phyloP scores from a whole-genome alignment of 352 stramenopile genomes.

The Peronospora farinosa region DNA sequence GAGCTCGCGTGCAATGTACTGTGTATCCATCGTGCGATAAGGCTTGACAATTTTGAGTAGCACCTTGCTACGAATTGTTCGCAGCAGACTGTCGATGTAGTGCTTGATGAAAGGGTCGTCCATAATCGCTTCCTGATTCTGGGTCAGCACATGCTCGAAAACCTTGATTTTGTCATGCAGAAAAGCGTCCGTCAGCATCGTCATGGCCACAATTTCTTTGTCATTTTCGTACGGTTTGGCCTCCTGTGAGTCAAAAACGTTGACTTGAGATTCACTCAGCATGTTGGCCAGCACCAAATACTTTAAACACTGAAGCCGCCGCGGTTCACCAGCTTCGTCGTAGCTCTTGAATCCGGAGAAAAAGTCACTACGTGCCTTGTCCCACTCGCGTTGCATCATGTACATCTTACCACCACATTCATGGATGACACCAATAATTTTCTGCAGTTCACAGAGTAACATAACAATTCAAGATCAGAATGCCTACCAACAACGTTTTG shows the following conservation, averaged over 20 bases:
- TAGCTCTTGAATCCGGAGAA: conserved; percentile 96
- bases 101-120: conserved; percentile 93
- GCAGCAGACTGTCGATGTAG: conserved; percentile 90
- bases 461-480: conserved; percentile 2
- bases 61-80: conserved; percentile 93
- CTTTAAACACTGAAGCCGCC: conserved; percentile 89
- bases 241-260: conserved; percentile 93
- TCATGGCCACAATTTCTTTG: conserved; percentile 94
- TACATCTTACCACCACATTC: conserved; percentile 95
- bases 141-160: conserved; percentile 89
- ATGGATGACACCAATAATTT: conserved; percentile 92
- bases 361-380: conserved; percentile 90
- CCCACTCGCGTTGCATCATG: conserved; percentile 92
- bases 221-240: conserved; percentile 91
- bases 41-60: conserved; percentile 90
- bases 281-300: conserved; percentile 94
- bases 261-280: conserved; percentile 91
- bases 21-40: conserved; percentile 90
- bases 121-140: conserved; percentile 87
- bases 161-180: conserved; percentile 92
- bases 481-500: not conserved
- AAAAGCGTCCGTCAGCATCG: conserved; percentile 91
- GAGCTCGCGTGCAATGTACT: conserved; percentile 88
- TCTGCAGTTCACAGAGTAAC: conserved; percentile 33
- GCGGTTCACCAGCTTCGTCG: conserved; percentile 91